phyloP scores from a whole-genome alignment of 2,329 filamentous ascomycete genomes.

The Aspergillus eucalypticola region DNA sequence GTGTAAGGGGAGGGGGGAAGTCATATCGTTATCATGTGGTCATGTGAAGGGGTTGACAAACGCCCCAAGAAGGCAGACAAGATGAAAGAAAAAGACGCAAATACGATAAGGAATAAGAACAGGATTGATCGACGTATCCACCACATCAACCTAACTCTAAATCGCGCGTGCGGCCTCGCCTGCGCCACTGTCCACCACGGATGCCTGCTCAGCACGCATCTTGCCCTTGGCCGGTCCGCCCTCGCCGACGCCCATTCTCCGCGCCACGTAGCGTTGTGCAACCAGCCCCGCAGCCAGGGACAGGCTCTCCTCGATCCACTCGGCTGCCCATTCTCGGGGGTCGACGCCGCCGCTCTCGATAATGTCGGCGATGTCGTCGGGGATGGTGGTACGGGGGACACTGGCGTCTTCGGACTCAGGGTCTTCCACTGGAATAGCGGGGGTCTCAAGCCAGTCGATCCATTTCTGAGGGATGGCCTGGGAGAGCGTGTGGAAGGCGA shows the following conservation, averaged over 20 bases:
- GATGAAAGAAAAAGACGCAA: slow-evolving; percentile 2
- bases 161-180: slow-evolving; percentile 62
- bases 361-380: slow-evolving; percentile 84
- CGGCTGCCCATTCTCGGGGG: slow-evolving; percentile 92
- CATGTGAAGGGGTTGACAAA: slow-evolving; percentile 1
- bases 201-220: slow-evolving; percentile 53
- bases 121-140: slow-evolving; percentile 7
- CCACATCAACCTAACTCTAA: slow-evolving; percentile 18
- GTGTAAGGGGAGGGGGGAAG: not conserved
- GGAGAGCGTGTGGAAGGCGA: slow-evolving; percentile 79
- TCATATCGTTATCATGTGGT: slow-evolving; percentile 14
- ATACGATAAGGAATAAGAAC: slow-evolving; percentile 1
- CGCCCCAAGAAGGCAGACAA: not conserved
- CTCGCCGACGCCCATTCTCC: slow-evolving; percentile 93
- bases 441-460: slow-evolving; percentile 87
- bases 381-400: slow-evolving; percentile 50
- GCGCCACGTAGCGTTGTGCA: slow-evolving; percentile 91
- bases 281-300: slow-evolving; percentile 77
- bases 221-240: slow-evolving; percentile 63
- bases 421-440: slow-evolving; percentile 44
- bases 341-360: slow-evolving; percentile 75
- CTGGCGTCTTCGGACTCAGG: slow-evolving; percentile 42
- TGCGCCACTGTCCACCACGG: slow-evolving; percentile 58
- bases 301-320: slow-evolving; percentile 92
- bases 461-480: slow-evolving; percentile 82